Evolutionary conservation across 208 protist species (phyloP).

Genomic region (Phytomonas francai): DNA sequence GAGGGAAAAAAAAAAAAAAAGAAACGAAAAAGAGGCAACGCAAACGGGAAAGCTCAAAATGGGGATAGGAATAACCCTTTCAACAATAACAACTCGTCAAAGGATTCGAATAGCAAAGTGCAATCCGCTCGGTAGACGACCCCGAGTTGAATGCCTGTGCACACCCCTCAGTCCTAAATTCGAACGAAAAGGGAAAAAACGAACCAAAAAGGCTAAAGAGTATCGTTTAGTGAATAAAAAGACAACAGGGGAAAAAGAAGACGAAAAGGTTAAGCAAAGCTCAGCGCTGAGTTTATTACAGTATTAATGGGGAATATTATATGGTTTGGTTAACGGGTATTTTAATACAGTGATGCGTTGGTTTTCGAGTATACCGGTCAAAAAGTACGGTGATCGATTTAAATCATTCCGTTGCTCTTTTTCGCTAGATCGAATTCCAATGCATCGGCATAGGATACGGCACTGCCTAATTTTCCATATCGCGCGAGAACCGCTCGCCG

Average conservation of each 20-base stretch:
- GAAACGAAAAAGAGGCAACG: slow-evolving; percentile 4
- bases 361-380: neutral
- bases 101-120: neutral
- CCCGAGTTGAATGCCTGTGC: neutral
- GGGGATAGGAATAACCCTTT: neutral
- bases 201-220: neutral
- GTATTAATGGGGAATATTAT: neutral
- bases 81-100: neutral
- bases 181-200: too few relatives aligned
- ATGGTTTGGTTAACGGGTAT: neutral
- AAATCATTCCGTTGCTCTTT: slow-evolving; percentile 9
- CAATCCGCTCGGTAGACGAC: neutral
- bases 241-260: neutral
- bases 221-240: neutral
- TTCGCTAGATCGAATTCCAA: slow-evolving; percentile 34
- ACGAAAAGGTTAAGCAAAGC: neutral
- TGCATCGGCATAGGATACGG: slow-evolving; percentile 43
- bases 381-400: neutral
- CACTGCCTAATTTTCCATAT: slow-evolving; percentile 23
- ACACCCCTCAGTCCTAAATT: neutral
- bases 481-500: slow-evolving; percentile 19
- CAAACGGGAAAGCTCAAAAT: too few relatives aligned
- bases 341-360: neutral
- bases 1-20: neutral
- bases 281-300: neutral